phyloP scores from a whole-genome alignment of 1,284 basidiomycete species.

The Ganoderma boninense region DNA sequence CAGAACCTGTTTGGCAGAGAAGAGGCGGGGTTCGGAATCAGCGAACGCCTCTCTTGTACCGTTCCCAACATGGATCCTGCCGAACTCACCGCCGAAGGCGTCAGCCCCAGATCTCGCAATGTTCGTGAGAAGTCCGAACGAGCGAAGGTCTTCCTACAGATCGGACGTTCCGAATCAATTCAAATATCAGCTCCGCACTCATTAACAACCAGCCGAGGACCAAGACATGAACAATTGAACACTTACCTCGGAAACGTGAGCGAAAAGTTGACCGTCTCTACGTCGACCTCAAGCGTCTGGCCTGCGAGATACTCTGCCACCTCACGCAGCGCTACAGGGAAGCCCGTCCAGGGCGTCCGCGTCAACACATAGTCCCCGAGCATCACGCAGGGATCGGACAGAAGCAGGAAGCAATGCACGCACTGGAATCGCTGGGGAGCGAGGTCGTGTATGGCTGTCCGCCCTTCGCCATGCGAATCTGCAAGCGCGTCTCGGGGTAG shows the following conservation, averaged over 20 bases:
- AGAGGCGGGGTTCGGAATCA: slow-evolving; percentile 8
- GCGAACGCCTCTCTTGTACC: background rate
- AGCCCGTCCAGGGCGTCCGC: slow-evolving; percentile 6
- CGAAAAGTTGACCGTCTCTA: slow-evolving; percentile 78
- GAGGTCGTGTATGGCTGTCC: slow-evolving; percentile 85
- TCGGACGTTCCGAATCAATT: slow-evolving; percentile 7
- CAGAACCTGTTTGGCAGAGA: slow-evolving; percentile 30
- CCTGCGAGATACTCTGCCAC: slow-evolving; percentile 89
- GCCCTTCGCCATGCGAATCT: slow-evolving; percentile 84
- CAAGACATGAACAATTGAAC: slow-evolving; percentile 8
- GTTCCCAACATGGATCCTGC: slow-evolving; percentile 11
- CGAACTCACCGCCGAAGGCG: slow-evolving; percentile 74
- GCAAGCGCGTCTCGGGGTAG: slow-evolving; percentile 84
- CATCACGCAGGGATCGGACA: background rate
- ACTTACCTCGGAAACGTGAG: slow-evolving; percentile 86
- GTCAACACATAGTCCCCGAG: slow-evolving; percentile 4
- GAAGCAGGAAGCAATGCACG: slow-evolving; percentile 42
- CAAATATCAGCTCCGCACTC: background rate
- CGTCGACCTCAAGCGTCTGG: slow-evolving; percentile 74
- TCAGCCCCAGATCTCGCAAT: slow-evolving; percentile 76
- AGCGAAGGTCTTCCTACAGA: slow-evolving; percentile 71
- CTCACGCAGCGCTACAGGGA: slow-evolving; percentile 71
- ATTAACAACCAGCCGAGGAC: background rate
- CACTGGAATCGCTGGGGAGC: slow-evolving; percentile 80
- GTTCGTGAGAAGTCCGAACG: slow-evolving; percentile 71